These are phyloP conservation scores for Hericium erinaceus DNA, from an alignment of 768 basidiomycete species.

Conservation along the genomic window DNA sequence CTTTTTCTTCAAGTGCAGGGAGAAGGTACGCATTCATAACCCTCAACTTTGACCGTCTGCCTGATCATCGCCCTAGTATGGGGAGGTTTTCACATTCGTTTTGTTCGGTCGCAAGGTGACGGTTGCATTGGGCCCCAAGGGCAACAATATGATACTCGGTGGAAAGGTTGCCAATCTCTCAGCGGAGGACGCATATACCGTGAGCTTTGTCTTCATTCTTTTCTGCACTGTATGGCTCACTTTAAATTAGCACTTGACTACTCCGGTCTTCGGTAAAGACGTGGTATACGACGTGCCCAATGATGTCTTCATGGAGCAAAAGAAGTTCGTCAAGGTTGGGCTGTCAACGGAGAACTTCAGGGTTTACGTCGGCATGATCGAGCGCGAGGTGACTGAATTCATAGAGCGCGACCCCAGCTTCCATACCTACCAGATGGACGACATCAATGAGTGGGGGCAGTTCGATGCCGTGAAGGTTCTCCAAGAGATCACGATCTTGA, in stretches of 20 bases:
- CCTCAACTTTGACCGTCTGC: background rate
- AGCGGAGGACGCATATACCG: constrained; percentile 96
- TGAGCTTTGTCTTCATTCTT: constrained; percentile 20
- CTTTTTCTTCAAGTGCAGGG: constrained; percentile 72
- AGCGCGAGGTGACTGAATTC: constrained; percentile 45
- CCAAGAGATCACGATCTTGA: constrained; percentile 89
- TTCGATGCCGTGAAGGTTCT: constrained; percentile 69
- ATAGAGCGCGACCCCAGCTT: constrained; percentile 59
- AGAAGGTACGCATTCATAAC: constrained; percentile 47
- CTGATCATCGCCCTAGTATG: constrained; percentile 49
- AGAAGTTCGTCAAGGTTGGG: constrained; percentile 95
- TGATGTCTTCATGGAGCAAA: constrained; percentile 96
- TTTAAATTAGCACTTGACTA: constrained; percentile 66
- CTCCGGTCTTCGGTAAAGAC: constrained; percentile 93
- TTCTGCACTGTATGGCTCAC: constrained; percentile 6
- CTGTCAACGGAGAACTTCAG: constrained; percentile 88
- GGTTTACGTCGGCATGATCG: constrained; percentile 55
- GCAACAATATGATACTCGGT: constrained; percentile 90
- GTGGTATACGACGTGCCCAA: constrained; percentile 98
- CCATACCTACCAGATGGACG: constrained; percentile 48
- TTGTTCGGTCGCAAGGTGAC: constrained; percentile 86
- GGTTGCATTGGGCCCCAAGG: constrained; percentile 82
- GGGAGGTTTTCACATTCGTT: constrained; percentile 94
- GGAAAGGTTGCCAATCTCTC: constrained; percentile 88
- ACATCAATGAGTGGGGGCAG: constrained; percentile 67